Evolutionary conservation across 1,139 yeast species (phyloP), one percentile per base, ranked within the genome.

Genomic region (Saccharomyces uvarum): DNA sequence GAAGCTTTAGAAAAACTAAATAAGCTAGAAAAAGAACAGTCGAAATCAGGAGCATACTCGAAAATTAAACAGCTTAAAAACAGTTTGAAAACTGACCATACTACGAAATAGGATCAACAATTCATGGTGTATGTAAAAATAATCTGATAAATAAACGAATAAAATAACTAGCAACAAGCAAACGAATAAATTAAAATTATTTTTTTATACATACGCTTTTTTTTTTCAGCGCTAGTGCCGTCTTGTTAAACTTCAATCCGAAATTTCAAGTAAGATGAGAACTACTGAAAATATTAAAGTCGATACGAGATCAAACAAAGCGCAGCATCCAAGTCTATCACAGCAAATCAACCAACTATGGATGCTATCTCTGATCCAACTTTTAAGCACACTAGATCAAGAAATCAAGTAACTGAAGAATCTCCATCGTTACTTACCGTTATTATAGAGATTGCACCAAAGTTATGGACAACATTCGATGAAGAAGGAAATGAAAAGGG

Each of bases 381-480:
- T 13, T 83, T 85, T 68, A 76, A 78, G 14, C 59, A 54, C 21
- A 62, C 66, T 5, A 59, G 63, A 47, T 52, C 62, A 3, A 58
- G 63, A 51, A 49, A 64, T 16, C 57, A 60, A 24, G 58, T 58
- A 31, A 53, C 65, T 54, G 87, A 82, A 59, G 97, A 89, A 63
- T 82, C 84, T 29, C 96, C 97, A 1, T 88, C 96, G 1, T 75
- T 91, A 48, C 77, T 93, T 31, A 84, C 90, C 0, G 82, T 93
- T 29, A 78, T 93, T 6, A 70, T 93, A 9, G 99, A 93, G 61
- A 76, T 90, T 6, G 82, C 87, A 49, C 93, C 97, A 0, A 69
- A 74, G 42, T 84, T 88, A 49, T 90, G 97, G 97, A 80, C 76
- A 52, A 74, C 76, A 48, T 72, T 84, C 33, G 67, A 68, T 50